Conservation (phyloP, 495 filamentous ascomycete species). For the Podospora didyma region DNA sequence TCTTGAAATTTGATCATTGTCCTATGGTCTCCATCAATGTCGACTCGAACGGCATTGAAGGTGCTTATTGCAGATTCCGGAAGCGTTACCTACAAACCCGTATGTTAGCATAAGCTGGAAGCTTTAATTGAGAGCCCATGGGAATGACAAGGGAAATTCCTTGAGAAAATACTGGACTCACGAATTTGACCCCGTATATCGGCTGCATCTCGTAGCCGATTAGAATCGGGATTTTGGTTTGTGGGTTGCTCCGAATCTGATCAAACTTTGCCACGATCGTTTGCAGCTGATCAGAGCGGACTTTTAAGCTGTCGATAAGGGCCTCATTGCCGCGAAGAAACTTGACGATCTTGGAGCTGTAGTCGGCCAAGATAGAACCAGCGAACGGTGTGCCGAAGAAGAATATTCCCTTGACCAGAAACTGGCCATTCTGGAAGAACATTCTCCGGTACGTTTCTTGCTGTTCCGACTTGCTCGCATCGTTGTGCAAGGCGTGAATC, state of each 20-base stretch:
- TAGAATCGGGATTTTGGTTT: constrained; percentile 9
- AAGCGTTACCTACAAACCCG: constrained; percentile 4
- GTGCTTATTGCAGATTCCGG: constrained; percentile 12
- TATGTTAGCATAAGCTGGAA: not conserved
- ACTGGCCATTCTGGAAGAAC: constrained; percentile 9
- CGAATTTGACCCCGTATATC: constrained; percentile 11
- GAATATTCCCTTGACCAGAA: constrained; percentile 15
- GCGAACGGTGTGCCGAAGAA: constrained; percentile 18
- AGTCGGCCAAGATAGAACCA: constrained; percentile 9
- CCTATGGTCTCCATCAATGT: constrained; percentile 14
- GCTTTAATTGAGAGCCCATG: not conserved
- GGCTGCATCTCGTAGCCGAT: constrained; percentile 13
- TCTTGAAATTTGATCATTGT: constrained; percentile 16
- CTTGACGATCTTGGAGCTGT: constrained; percentile 6
- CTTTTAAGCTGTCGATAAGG: constrained; percentile 11
- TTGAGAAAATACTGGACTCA: not conserved
- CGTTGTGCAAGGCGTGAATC: constrained; percentile 6
- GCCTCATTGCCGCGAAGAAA: constrained; percentile 10
- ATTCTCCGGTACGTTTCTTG: not conserved
- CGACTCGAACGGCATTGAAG: constrained; percentile 1
- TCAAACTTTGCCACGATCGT: constrained; percentile 11
- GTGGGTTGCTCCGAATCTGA: constrained; percentile 9
- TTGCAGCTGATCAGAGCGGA: constrained; percentile 4
- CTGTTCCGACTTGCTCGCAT: not conserved
- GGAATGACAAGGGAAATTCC: not conserved